Base-by-base conservation (phyloP, 2,329 filamentous ascomycete species). In the Fusarium metavorans region DNA sequence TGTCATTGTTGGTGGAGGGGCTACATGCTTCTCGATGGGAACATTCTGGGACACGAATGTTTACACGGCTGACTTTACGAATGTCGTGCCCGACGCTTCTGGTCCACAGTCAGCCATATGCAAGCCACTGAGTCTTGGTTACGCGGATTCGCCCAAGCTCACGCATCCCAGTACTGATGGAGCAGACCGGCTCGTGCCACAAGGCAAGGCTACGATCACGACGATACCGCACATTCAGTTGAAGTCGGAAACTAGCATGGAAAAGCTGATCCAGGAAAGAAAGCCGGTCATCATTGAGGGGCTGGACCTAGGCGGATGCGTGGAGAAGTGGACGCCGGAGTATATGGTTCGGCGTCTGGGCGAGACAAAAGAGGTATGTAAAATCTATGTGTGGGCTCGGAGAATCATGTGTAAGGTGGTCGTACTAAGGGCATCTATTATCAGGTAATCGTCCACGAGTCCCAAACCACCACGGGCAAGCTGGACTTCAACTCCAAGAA, bases 11-110 rank as follows among this genome's bases (percentile, higher is more conserved):
- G 95, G 95, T 2, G 95, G 95, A 18, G 95, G 95, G 41, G 94
- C 93, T 18, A 94, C 95, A 0, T 97, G 95, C 81, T 97, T 97
- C 84, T 95, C 94, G 0, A 97, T 97, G 88, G 95, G 95, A 2
- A 94, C 93, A 8, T 95, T 90, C 78, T 97, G 94, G 94, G 95
- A 95, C 60, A 86, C 87, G 35, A 90, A 90, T 2, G 85, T 87
- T 14, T 92, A 86, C 60, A 80, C 83, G 3, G 76, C 91, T 25
- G 61, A 70, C 7, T 56, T 80, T 5, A 62, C 66, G 14, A 59
- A 45, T 54, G 10, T 64, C 25, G 6, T 59, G 70, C 30, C 70
- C 48, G 18, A 48, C 34, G 13, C 25, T 34, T 13, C 20, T 25
- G 8, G 39, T 25, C 23, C 16, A 39, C 34, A 5, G 18, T 45